These are phyloP conservation scores for Candida koratica DNA, from an alignment of 805 yeast species.

Conservation along the genomic window DNA sequence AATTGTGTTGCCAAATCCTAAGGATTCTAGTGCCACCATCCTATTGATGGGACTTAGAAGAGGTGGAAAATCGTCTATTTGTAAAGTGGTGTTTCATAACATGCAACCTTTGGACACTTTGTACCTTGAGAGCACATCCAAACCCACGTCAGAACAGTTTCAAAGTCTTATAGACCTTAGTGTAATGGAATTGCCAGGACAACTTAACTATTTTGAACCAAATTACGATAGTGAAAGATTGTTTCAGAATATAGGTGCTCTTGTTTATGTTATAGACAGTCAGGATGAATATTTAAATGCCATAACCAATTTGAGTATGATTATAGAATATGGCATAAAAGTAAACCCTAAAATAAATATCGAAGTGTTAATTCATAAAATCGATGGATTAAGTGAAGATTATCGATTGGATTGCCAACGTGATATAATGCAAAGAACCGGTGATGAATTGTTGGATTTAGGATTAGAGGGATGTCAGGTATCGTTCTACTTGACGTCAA, in stretches of 20 bases:
- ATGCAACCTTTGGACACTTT: constrained; percentile 94
- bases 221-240: constrained; percentile 72
- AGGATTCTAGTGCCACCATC: constrained; percentile 71
- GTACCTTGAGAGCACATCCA: constrained; percentile 84
- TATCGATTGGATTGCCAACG: constrained; percentile 91
- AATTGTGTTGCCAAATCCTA: constrained; percentile 27
- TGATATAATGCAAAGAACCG: constrained; percentile 93
- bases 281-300: constrained; percentile 95
- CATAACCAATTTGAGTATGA: constrained; percentile 79
- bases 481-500: constrained; percentile 86
- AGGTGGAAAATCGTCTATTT: constrained; percentile 92
- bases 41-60: constrained; percentile 84
- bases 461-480: constrained; percentile 91
- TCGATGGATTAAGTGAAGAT: constrained; percentile 93
- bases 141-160: constrained; percentile 82
- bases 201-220: constrained; percentile 83
- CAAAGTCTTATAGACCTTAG: constrained; percentile 79
- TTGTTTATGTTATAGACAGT: constrained; percentile 90
- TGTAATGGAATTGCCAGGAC: constrained; percentile 95
- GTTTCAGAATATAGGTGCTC: constrained; percentile 79
- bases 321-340: constrained; percentile 80
- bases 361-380: constrained; percentile 92
- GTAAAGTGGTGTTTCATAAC: constrained; percentile 92
- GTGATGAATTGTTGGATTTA: constrained; percentile 84
- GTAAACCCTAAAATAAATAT: constrained; percentile 82